A percentile compares a stretch with the other conserved stretches of the same genome.
Conservation (phyloP, 2,329 filamentous ascomycete genomes). For the Arthroderma sp. region DNA sequence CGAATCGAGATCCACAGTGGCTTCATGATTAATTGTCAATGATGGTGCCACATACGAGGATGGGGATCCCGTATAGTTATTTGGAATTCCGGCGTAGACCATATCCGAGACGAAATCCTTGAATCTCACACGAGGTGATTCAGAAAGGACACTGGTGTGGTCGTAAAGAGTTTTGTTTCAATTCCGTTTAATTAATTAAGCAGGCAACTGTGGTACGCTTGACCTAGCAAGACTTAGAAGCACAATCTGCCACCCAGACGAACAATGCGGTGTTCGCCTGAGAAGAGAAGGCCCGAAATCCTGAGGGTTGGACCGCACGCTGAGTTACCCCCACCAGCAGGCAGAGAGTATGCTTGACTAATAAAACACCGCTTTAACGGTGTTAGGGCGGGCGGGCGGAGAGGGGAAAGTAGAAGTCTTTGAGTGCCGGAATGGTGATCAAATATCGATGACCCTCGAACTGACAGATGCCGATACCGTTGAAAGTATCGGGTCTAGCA, state of each 20-base stretch:
- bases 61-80: constrained; percentile 70
- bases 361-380: constrained; percentile 43
- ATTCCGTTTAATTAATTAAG: constrained; percentile 3
- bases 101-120: constrained; percentile 47
- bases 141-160: neutral
- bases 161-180: neutral
- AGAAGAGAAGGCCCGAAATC: constrained; percentile 84
- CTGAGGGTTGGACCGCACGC: constrained; percentile 21
- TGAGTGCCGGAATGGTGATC: constrained; percentile 79
- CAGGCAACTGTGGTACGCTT: constrained; percentile 13
- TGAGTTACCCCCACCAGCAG: constrained; percentile 44
- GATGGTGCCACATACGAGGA: constrained; percentile 68
- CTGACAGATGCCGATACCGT: constrained; percentile 73
- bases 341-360: constrained; percentile 29
- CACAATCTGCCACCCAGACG: constrained; percentile 97
- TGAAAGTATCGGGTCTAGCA: constrained; percentile 73
- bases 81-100: constrained; percentile 70
- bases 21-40: constrained; percentile 92
- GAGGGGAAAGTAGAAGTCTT: constrained; percentile 70
- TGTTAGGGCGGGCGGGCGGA: constrained; percentile 88
- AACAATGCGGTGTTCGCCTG: constrained; percentile 86
- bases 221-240: constrained; percentile 45
- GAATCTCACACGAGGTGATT: constrained; percentile 3
- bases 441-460: constrained; percentile 46
- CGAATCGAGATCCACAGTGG: constrained; percentile 83